Conservation (phyloP, 495 filamentous ascomycete genomes). For the Tuber brumale region DNA sequence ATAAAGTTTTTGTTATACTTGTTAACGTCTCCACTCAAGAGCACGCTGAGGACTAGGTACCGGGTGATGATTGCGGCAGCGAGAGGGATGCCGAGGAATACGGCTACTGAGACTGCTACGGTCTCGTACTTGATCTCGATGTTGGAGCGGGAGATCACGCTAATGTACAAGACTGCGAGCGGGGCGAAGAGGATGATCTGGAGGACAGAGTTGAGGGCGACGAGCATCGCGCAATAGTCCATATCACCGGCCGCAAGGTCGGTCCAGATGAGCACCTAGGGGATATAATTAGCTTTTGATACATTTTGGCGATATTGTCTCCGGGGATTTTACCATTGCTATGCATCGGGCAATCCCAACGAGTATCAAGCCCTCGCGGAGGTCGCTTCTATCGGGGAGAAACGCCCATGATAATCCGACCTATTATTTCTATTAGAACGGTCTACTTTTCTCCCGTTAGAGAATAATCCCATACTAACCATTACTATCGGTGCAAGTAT, state of each 20-base stretch:
- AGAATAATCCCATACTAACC: conserved; percentile 48
- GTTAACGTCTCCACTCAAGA: conserved; percentile 51
- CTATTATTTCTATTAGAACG: conserved; percentile 41
- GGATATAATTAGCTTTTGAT: conserved; percentile 8
- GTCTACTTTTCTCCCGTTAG: neutral
- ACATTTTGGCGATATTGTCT: neutral
- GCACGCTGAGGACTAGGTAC: conserved; percentile 43
- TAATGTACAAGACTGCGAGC: conserved; percentile 69
- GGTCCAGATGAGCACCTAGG: conserved; percentile 69
- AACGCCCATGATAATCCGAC: conserved; percentile 75
- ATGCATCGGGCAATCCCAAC: conserved; percentile 76
- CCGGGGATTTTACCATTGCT: conserved; percentile 59
- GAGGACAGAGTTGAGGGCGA: conserved; percentile 78
- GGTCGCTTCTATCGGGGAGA: conserved; percentile 61
- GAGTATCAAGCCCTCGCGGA: conserved; percentile 67
- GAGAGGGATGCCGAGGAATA: conserved; percentile 80
- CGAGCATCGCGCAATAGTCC: conserved; percentile 86
- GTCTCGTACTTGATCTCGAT: conserved; percentile 58
- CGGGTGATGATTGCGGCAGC: conserved; percentile 72
- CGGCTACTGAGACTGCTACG: conserved; percentile 72
- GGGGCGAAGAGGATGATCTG: conserved; percentile 86
- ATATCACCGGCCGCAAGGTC: conserved; percentile 67
- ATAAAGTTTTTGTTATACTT: conserved; percentile 68
- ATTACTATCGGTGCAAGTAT: conserved; percentile 83
- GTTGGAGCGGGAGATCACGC: conserved; percentile 53